Conservation (phyloP, 2,329 filamentous ascomycete genomes). For the Pseudocercospora macadamiae region DNA sequence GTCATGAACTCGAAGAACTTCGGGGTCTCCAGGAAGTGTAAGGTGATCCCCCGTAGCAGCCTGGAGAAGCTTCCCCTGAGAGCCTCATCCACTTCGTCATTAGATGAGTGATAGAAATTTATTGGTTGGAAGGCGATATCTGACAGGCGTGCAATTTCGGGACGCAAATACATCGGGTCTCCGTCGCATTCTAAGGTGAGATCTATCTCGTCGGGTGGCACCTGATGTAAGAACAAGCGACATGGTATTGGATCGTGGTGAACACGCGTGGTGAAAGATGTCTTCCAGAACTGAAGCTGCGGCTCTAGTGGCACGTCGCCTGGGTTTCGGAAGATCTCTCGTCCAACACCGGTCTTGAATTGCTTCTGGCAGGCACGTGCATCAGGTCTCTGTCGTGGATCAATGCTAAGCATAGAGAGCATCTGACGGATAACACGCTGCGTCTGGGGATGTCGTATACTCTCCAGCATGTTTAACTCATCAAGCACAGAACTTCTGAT, state of each 20-base stretch:
- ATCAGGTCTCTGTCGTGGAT: not conserved
- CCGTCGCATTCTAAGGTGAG: conserved; percentile 14
- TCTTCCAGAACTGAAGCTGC: conserved; percentile 8
- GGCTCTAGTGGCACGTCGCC: conserved; percentile 8
- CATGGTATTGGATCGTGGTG: conserved; percentile 7
- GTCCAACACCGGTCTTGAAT: conserved; percentile 11
- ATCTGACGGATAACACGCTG: conserved; percentile 8
- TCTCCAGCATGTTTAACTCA: not conserved
- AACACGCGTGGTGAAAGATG: conserved; percentile 6
- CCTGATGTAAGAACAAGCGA: conserved; percentile 4
- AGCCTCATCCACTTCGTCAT: not conserved
- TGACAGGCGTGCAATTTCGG: conserved; percentile 1
- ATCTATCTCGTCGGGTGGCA: conserved; percentile 8
- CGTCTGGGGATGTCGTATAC: conserved; percentile 10
- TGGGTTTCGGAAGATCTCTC: conserved; percentile 10
- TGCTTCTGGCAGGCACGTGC: conserved; percentile 3
- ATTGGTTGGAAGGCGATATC: not conserved
- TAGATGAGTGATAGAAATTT: not conserved
- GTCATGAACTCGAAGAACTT: conserved; percentile 12
- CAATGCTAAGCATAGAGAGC: conserved; percentile 1
- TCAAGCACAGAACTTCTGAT: not conserved
- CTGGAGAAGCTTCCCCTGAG: not conserved
- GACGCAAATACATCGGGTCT: conserved; percentile 7
- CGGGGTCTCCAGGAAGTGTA: conserved; percentile 5
- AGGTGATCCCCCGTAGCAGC: conserved; percentile 11